These are phyloP conservation scores for Populus nigra DNA, from an alignment of 345 rosid genomes.

Conservation along the genomic window DNA sequence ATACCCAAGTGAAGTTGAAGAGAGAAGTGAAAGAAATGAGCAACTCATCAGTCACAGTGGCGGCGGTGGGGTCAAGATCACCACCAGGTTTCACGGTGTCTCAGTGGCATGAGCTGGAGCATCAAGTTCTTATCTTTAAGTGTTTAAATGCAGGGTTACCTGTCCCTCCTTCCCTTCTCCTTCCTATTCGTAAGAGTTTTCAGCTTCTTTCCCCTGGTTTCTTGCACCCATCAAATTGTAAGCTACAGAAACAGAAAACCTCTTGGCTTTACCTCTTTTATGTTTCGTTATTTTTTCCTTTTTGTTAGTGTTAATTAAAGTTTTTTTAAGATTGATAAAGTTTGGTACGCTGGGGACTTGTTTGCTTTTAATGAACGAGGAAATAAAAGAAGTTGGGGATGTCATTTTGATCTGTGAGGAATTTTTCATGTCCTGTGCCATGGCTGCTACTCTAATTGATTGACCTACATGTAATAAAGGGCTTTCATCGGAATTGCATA, in stretches of 20 bases:
- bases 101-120: conserved; percentile 90
- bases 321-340: not conserved
- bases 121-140: conserved; percentile 84
- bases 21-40: not conserved
- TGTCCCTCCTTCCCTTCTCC: conserved; percentile 69
- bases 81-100: conserved; percentile 37
- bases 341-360: not conserved
- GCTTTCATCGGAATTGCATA: not conserved
- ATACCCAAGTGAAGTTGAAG: not conserved
- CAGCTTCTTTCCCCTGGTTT: conserved; percentile 30
- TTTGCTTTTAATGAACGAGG: not conserved
- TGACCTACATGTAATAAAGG: not conserved
- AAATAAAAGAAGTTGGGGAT: not conserved
- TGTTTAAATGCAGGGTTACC: conserved; percentile 66
- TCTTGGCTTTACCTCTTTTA: not conserved
- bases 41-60: conserved; percentile 7
- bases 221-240: conserved; percentile 5
- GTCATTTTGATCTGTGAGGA: not conserved
- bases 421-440: not conserved
- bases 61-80: not conserved
- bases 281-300: not conserved
- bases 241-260: not conserved
- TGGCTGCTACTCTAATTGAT: not conserved
- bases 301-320: not conserved
- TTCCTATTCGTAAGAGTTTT: conserved; percentile 52